Evolutionary conservation across 2,329 filamentous ascomycete species (phyloP), one percentile per base, ranked within the genome.

Genomic region (Sporothrix pallida): DNA sequence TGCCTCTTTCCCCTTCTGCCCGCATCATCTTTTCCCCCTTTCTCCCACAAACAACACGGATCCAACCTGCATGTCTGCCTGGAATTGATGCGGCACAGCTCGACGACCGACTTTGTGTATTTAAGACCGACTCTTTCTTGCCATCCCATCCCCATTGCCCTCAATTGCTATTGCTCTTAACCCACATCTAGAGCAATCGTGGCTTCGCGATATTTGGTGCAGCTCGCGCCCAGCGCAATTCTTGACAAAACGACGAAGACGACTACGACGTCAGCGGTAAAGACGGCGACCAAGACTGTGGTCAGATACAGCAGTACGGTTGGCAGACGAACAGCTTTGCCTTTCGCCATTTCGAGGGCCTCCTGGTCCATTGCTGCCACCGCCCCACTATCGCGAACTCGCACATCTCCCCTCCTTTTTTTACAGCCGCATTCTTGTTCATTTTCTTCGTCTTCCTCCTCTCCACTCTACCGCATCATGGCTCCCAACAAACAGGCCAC

Each of bases 401-500:
- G 20, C 7, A 10, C 50, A 56, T 65, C 62, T 48, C n/a, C 42
- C 17, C 23, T 20, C 54, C 12, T 6, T 71, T 17, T 42, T 50
- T 37, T 7, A 37, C 4, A 37, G 4, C 7, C 31, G 4, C 31
- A 37, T 37, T 37, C 31, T 37, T 37, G 31, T 37, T 31, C 20
- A 10, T 63, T 37, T 42, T 69, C 15, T 26, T 17, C 17, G 42
- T 42, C 67, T 3, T 5, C 56, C 26, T 20, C 44, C 13, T 68
- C 67, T 26, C 37, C 37, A 17, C 48, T 52, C 31, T 37, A 37
- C 17, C 58, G 60, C 60, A 86, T 86, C 72, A 76, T 77, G 76
- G 76, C 76, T 83, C 84, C 85, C 77, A 84, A 84, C 60, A 94
- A 93, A 81, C 94, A 97, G 84, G 90, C 92, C 79, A 97, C 93